Conservation (phyloP, 768 basidiomycete species). For the Leccinum subtestaceum region DNA sequence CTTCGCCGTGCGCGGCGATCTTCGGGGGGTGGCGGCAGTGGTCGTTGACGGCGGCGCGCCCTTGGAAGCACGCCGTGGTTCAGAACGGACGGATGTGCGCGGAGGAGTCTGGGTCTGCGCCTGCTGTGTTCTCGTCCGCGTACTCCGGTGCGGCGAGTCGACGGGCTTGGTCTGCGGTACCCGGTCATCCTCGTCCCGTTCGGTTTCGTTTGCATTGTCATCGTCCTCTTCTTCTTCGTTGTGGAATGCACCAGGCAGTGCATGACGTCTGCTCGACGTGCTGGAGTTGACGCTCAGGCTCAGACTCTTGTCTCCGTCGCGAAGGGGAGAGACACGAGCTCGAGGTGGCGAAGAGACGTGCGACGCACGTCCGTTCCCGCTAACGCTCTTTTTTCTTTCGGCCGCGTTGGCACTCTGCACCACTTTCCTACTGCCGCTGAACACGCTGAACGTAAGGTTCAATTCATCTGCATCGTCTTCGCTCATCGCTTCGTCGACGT, state of each 20-base stretch:
- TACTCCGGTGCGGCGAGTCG: slow-evolving; percentile 12
- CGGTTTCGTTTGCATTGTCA: slow-evolving; percentile 29
- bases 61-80: slow-evolving; percentile 11
- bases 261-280: slow-evolving; percentile 25
- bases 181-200: slow-evolving; percentile 10
- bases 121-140: slow-evolving; percentile 12
- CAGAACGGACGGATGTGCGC: slow-evolving; percentile 12
- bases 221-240: slow-evolving; percentile 38
- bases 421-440: slow-evolving; percentile 7
- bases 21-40: not conserved
- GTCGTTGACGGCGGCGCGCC: not conserved
- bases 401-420: not conserved
- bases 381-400: not conserved
- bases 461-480: slow-evolving; percentile 2
- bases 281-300: slow-evolving; percentile 11
- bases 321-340: slow-evolving; percentile 8
- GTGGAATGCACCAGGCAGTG: slow-evolving; percentile 47
- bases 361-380: not conserved
- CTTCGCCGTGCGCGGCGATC: slow-evolving; percentile 2
- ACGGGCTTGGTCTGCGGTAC: slow-evolving; percentile 6
- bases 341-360: slow-evolving; percentile 11
- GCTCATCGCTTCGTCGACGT: slow-evolving; percentile 10
- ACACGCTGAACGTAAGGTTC: slow-evolving; percentile 23
- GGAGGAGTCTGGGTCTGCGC: slow-evolving; percentile 12
- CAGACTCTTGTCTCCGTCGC: slow-evolving; percentile 13